Base-by-base conservation (phyloP, 2,329 filamentous ascomycete species). In the Aspergillus awamori region DNA sequence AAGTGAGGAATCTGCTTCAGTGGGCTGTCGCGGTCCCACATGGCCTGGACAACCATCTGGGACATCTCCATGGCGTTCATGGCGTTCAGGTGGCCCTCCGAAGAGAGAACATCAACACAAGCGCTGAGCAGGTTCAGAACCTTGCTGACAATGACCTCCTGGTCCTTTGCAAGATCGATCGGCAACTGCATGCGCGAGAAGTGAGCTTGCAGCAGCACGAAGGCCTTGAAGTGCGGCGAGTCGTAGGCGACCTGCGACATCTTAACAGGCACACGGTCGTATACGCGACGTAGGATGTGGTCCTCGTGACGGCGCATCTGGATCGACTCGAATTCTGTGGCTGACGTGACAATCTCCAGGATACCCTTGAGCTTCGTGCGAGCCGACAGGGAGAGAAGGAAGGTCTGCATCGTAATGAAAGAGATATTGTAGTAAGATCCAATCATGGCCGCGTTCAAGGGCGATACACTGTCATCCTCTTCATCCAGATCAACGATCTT, bases 31-130 rank as follows among this genome's bases (percentile, higher is more conserved):
- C 93, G 90, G 79, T 99, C 94, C 95, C 95, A 99, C 92, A 98
- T 97, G 53, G 90, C 93, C 79, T 99, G 95, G 3, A 99, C 93
- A 57, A 96, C 92, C 95, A 99, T 99, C 75, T 99, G 95, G 11
- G 92, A 96, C 86, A 99, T 92, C 77, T 99, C 95, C 94, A 99
- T 99, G 28, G 95, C 95, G 70, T 90, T 93, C 89, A 97, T 96
- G 62, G 95, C 94, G 74, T 99, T 99, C 64, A 99, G 84, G 71
- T 97, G 92, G 13, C 94, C 95, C 70, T 99, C 93, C 0, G 93
- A 97, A 8, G 93, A 97, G 38, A 99, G 85, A 15, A 99, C 93
- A 75, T 99, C 95, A 22, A 98, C 95, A 71, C 90, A 92, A 22
- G 95, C 94, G 74, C 91, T 96, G 51, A 99, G 85, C 10, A 99